These are phyloP conservation scores for Ocimum tenuiflorum DNA, from an alignment of 257 asterid genomes.

Conservation along the genomic window DNA sequence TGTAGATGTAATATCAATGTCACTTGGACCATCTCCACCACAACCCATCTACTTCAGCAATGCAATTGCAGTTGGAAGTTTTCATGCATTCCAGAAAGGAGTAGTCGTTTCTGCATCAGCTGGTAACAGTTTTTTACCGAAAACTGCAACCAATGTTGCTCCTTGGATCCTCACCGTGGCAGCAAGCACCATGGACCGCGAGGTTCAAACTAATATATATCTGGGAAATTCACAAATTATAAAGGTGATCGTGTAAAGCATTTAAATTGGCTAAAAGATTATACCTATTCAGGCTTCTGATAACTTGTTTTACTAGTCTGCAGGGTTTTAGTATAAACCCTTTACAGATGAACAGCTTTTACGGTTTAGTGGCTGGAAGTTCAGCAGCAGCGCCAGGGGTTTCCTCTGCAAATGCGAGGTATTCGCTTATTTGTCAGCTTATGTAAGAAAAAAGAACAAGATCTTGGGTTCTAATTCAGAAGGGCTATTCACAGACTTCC, in stretches of 20 bases:
- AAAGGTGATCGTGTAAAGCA: constrained; percentile 25
- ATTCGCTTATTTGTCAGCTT: background rate
- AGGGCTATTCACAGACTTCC: background rate
- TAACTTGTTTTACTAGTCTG: constrained; percentile 5
- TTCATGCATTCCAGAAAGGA: constrained; percentile 42
- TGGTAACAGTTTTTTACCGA: constrained; percentile 35
- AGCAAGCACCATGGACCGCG: constrained; percentile 47
- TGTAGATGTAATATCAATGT: constrained; percentile 41
- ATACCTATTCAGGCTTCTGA: constrained; percentile 6
- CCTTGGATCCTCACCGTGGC: constrained; percentile 53
- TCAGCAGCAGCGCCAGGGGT: constrained; percentile 47
- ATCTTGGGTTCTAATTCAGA: background rate
- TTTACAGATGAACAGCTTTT: constrained; percentile 24
- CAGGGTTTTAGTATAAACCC: constrained; percentile 55
- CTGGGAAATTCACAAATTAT: constrained; percentile 39
- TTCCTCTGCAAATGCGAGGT: constrained; percentile 43
- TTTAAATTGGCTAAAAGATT: background rate
- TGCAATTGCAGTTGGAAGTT: constrained; percentile 33
- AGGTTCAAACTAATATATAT: constrained; percentile 28
- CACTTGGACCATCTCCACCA: constrained; percentile 33
- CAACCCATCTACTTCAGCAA: constrained; percentile 28
- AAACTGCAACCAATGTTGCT: constrained; percentile 30
- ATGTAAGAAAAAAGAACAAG: background rate
- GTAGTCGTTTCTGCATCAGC: constrained; percentile 40
- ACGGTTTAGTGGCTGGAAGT: constrained; percentile 36